Base-by-base conservation (phyloP, 495 filamentous ascomycete species). In the Penicillium herquei region DNA sequence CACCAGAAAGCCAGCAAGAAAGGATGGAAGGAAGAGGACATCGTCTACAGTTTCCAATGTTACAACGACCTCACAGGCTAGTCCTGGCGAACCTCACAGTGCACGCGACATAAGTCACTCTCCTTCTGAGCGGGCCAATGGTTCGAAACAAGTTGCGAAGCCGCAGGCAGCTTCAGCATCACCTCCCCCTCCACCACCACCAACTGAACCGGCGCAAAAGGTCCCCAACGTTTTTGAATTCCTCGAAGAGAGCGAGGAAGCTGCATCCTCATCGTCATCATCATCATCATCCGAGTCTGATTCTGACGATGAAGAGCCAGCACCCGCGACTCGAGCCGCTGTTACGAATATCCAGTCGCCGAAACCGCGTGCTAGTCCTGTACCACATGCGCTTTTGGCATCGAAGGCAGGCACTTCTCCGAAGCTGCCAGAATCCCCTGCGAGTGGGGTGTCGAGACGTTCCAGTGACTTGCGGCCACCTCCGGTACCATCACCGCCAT, bases 141-240 rank as follows among this genome's bases (percentile, higher is more conserved):
- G 44, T 6, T 49, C 66, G 44, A 62, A 61, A 44, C 40, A 55
- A 47, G 34, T 42, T 46, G 40, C 48, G 51, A 64, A 56, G 40
- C 54, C 63, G 35, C 55, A 54, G 51, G 48, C 47, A 40, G 49
- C 43, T 32, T 32, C 57, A n/a, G 51, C 51, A 45, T 34, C 48
- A 14, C 66, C 65, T 46, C 18, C 21, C 4, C 21, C 21, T 4
- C 21, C 62, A 0, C 47, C 49, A 12, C 68, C 65, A 46, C 16
- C 63, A 0, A 44, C 49, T 10, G 66, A 59, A 39, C 42, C 65
- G 6, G 48, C 62, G 12, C 64, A 61, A 18, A 68, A 62, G 18
- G 51, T 58, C 13, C 71, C 70, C 6, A 70, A 76, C 57, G 75
- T 78, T 8, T 78, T 78, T 56, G 67, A 78, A 43, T 78, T 70